Evolutionary conservation across 164 flowering plant genomes (phyloP), one percentile per base, ranked within the genome.

Genomic region (Macadamia tetraphylla): DNA sequence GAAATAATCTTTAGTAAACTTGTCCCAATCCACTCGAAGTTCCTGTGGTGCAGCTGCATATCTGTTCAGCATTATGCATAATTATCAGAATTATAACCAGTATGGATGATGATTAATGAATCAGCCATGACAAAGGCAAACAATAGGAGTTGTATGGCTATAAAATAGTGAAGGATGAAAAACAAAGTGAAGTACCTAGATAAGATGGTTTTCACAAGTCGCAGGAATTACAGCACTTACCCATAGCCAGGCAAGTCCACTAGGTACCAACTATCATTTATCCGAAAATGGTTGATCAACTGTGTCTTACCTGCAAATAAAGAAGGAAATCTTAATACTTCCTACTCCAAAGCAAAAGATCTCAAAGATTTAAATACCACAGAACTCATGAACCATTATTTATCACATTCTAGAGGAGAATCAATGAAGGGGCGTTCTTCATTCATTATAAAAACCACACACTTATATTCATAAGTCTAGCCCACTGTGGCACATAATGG

Each of bases 171-270:
- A 49, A 46, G 1, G 13, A 46, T 43, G 9, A 8, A 46, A 46
- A 46, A 46, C 9, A 46, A 46, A 11, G 13, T 8, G 9, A 46
- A 3, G 13, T 46, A 11, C 3, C 51, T 11, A 46, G 51, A 46
- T 8, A 11, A 46, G 0, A 46, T 46, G 9, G 9, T 46, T 46
- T 46, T 46, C 9, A 46, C 9, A 3, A 9, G 7, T 46, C 1
- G 51, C 13, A 46, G 9, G 51, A 48, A 60, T 70, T 70, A 6
- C 43, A 46, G 49, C 57, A 32, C 66, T 70, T 89, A 94, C 97
- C 98, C 97, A 75, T 88, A 92, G 79, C 97, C 97, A 74, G 97
- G 98, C 79, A 94, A 81, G 80, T 94, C 98, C 77, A 92, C 98
- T 62, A 94, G 76, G 74, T 83, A 86, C 98, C 98, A 94, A 71